Conservation (phyloP, 257 asterid species). For the Salvia hispanica region DNA sequence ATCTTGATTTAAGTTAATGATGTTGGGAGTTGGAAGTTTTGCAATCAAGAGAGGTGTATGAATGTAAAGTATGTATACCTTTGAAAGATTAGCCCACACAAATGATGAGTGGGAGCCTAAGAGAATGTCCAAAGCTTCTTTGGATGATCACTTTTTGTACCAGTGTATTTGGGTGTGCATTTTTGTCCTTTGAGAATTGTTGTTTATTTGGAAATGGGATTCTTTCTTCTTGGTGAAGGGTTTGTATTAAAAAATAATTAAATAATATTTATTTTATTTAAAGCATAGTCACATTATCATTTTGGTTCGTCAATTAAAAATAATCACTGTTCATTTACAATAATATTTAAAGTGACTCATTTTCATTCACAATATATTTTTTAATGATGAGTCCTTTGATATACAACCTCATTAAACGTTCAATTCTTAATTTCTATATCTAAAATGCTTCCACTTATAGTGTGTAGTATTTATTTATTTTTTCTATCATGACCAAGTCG, state of each 20-base stretch:
- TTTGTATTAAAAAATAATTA: background rate
- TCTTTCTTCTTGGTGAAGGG: background rate
- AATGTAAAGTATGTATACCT: background rate
- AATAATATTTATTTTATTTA: background rate
- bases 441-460: too few species aligned
- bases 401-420: too few species aligned
- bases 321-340: too few species aligned
- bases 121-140: constrained; percentile 26
- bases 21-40: background rate
- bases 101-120: constrained; percentile 38
- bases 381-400: too few species aligned
- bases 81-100: constrained; percentile 23
- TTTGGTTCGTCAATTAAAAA: too few species aligned
- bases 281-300: too few species aligned
- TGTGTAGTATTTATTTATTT: too few species aligned
- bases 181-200: background rate
- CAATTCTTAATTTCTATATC: too few species aligned
- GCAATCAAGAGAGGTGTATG: constrained; percentile 18
- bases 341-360: too few species aligned
- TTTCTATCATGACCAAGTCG: too few species aligned
- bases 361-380: too few species aligned
- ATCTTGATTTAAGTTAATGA: constrained; percentile 19
- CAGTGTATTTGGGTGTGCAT: constrained; percentile 17
- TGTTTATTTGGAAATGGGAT: constrained; percentile 21
- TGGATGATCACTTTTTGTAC: constrained; percentile 8